Conservation (phyloP, 139 green algal genomes). For the Chlamydomonas schloesseri region DNA sequence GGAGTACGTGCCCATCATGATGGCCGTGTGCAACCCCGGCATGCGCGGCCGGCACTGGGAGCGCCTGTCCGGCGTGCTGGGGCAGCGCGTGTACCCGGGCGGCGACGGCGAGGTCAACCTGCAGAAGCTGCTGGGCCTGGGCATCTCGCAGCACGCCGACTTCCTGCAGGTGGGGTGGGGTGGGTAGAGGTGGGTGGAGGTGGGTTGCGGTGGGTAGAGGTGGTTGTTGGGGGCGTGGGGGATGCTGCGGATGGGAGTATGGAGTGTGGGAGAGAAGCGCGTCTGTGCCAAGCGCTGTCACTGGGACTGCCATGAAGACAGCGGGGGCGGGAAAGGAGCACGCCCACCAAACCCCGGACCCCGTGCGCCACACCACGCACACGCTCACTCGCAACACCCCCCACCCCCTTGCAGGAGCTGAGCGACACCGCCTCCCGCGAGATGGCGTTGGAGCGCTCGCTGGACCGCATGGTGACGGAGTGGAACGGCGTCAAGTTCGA, state of each 20-base stretch:
- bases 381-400: too few species aligned
- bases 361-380: too few species aligned
- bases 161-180: constrained; percentile 23
- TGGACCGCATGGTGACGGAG: constrained; percentile 71
- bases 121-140: constrained; percentile 34
- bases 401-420: constrained; percentile 50
- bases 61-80: constrained; percentile 51
- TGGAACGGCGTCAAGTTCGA: constrained; percentile 66
- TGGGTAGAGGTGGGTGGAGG: too few species aligned
- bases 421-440: constrained; percentile 63
- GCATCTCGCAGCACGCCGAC: constrained; percentile 38
- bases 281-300: too few species aligned
- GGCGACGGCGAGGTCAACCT: constrained; percentile 43
- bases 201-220: too few species aligned
- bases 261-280: too few species aligned
- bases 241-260: too few species aligned
- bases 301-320: too few species aligned
- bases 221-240: too few species aligned
- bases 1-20: constrained; percentile 57
- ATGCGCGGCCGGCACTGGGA: constrained; percentile 73
- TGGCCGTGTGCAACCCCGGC: constrained; percentile 68
- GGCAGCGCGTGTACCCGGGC: constrained; percentile 29
- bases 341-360: too few species aligned
- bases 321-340: too few species aligned
- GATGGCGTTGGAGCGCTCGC: constrained; percentile 65